A percentile compares a stretch with the other conserved stretches of the same genome.
These are phyloP conservation scores for Malus asiatica DNA, from an alignment of 306 rosid species.

Conservation along the genomic window DNA sequence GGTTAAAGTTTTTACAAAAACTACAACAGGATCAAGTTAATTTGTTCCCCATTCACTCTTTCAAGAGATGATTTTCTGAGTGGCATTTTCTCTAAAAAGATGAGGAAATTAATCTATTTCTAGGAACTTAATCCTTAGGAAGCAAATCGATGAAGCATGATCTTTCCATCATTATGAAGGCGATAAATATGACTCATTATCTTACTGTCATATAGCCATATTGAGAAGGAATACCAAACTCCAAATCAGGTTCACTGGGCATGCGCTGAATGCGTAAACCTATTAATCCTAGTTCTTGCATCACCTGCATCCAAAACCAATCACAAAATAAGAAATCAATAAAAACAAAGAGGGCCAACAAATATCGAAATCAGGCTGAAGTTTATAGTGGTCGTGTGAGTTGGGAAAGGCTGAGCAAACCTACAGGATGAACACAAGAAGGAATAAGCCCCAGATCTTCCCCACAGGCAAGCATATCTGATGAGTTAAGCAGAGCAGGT, in stretches of 20 bases:
- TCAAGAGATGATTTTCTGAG: too few species aligned
- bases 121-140: neutral
- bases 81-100: neutral
- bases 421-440: constrained; percentile 94
- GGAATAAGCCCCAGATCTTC: constrained; percentile 98
- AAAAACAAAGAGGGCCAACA: neutral
- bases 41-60: neutral
- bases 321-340: neutral
- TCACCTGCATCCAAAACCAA: constrained; percentile 50
- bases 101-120: neutral
- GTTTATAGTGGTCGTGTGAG: neutral
- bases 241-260: constrained; percentile 80
- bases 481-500: constrained; percentile 81
- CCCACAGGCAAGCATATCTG: constrained; percentile 91
- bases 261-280: constrained; percentile 96
- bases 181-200: constrained; percentile 1
- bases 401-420: constrained; percentile 19
- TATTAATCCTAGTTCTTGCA: constrained; percentile 88
- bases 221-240: constrained; percentile 89
- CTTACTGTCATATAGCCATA: constrained; percentile 89
- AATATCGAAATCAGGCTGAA: neutral
- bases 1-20: neutral
- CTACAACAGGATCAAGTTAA: neutral
- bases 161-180: neutral
- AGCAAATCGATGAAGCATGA: neutral